Base-by-base conservation (phyloP, 768 basidiomycete species). In the Calocybe indica region DNA sequence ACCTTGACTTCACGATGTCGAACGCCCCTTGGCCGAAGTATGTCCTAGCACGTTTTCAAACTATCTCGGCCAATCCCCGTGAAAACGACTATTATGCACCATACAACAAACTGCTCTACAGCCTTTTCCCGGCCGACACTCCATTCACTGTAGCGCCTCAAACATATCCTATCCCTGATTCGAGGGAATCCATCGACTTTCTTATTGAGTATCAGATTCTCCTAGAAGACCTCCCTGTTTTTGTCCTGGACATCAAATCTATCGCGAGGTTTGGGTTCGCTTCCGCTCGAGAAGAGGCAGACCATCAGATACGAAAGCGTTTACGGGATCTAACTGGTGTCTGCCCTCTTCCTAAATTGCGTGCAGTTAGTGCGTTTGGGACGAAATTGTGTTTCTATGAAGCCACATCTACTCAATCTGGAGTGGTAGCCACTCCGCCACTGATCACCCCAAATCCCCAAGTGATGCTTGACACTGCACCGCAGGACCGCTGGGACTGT, bases 81-180 rank as follows among this genome's bases (percentile, higher is more conserved):
- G 10, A 6, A 30, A 41, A 41, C 40, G 40, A 41, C 22, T 51
- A 37, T 43, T 35, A 54, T 43, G 62, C 50, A 11, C 52, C 65
- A 5, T 69, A 66, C 52, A 70, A 67, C 54, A 68, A 67, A 43
- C 62, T 70, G 7, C 51, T 70, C 12, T 55, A 65, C 52, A 63
- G 59, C 1, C 61, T 68, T 22, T 70, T 69, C 52, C 63, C 66
- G 13, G 54, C 57, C 14, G 62, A 65, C 46, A 59, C 62, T 1
- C 57, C 60, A n/a, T 68, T 61, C 53, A 58, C 60, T 6, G 65
- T 67, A 47, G 53, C 55, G n/a, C 65, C 67, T 2, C 50, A 58
- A 33, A 36, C 11, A 7, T 63, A 55, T n/a, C 57, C 52, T 5
- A 45, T 44, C 2, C 47, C 55, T 11, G 48, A 50, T 12, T 54